Evolutionary conservation across 2,329 filamentous ascomycete species (phyloP).

Genomic region (Aspergillus eucalypticola): DNA sequence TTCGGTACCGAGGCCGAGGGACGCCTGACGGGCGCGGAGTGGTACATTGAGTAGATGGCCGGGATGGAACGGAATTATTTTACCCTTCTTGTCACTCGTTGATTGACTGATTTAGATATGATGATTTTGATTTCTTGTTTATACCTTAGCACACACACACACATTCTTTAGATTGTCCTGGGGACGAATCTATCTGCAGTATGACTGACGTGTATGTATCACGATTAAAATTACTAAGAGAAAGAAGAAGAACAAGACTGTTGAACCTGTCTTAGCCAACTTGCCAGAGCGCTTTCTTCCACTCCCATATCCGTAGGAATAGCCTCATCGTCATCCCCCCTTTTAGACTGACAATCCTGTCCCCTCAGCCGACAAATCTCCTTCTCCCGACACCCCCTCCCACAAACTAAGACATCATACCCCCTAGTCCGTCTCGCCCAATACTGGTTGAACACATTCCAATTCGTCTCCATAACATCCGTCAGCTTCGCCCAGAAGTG

Average conservation of each 20-base stretch:
- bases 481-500: conserved; percentile 63
- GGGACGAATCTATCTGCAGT: background rate
- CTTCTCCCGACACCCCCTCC: conserved; percentile 43
- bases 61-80: background rate
- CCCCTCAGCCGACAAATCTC: conserved; percentile 48
- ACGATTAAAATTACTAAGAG: background rate
- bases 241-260: background rate
- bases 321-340: background rate
- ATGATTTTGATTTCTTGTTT: conserved; percentile 9
- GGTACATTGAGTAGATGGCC: conserved; percentile 39
- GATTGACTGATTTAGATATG: conserved; percentile 1
- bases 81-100: conserved; percentile 14
- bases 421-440: conserved; percentile 52
- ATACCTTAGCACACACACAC: background rate
- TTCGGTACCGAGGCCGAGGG: conserved; percentile 45
- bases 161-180: conserved; percentile 1
- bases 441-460: conserved; percentile 50
- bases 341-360: background rate
- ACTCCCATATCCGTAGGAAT: background rate
- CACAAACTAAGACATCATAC: conserved; percentile 45
- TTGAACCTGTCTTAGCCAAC: background rate
- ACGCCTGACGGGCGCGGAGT: conserved; percentile 45
- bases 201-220: background rate
- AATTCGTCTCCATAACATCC: conserved; percentile 47
- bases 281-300: background rate